A percentile compares a stretch with the other conserved stretches of the same genome.
These are phyloP conservation scores for Cercospora berteroae DNA, from an alignment of 2,329 filamentous ascomycete genomes.

Conservation along the genomic window DNA sequence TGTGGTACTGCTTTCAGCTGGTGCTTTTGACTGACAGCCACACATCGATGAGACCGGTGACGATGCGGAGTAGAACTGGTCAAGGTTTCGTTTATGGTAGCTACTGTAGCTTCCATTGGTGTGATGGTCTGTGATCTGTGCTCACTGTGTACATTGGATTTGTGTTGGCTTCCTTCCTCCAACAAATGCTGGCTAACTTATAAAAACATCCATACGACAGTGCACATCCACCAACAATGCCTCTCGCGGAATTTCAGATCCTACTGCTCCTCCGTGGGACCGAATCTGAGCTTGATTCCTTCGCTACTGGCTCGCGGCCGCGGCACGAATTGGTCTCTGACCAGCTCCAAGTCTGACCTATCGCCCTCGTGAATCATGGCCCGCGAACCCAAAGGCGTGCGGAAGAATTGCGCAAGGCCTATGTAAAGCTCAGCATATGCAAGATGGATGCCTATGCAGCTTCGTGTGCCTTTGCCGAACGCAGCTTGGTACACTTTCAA, in stretches of 20 bases:
- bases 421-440: conserved; percentile 17
- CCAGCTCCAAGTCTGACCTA: conserved; percentile 10
- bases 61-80: neutral
- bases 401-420: conserved; percentile 15
- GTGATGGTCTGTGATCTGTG: neutral
- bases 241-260: neutral
- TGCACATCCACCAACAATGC: neutral
- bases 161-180: neutral
- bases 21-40: neutral
- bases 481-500: conserved; percentile 14
- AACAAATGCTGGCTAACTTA: neutral
- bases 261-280: neutral
- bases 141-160: neutral
- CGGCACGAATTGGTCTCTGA: conserved; percentile 6
- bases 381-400: conserved; percentile 3
- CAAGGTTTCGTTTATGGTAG: neutral
- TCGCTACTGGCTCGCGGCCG: neutral
- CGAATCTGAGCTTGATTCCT: neutral
- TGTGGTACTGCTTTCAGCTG: neutral
- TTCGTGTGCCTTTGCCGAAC: conserved; percentile 18
- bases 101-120: neutral
- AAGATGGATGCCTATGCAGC: conserved; percentile 19
- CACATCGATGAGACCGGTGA: neutral
- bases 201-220: neutral
- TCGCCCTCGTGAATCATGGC: conserved; percentile 8